Percentiles rank a stretch among this genome's conserved stretches.
phyloP scores from a whole-genome alignment of 169 alveolate species.

The Plasmodium gonderi region DNA sequence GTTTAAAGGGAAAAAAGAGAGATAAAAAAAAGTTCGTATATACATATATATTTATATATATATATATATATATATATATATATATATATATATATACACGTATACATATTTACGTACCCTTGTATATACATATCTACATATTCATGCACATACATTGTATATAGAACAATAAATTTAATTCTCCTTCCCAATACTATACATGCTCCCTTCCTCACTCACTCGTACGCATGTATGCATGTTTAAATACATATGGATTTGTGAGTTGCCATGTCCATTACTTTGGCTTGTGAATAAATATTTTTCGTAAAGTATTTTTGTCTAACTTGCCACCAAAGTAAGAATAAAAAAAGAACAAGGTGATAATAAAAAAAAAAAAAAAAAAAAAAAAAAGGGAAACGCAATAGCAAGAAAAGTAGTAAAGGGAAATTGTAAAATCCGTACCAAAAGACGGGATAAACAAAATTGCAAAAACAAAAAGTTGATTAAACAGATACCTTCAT shows the following conservation, averaged over 20 bases:
- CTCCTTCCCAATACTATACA: too few species aligned
- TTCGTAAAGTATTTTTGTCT: not conserved
- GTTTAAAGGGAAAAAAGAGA: slow-evolving; percentile 3
- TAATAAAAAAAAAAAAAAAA: not conserved
- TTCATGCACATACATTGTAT: not conserved
- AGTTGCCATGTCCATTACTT: not conserved
- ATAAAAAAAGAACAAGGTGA: not conserved
- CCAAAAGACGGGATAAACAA: not conserved
- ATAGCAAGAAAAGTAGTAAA: not conserved
- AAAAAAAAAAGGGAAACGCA: not conserved
- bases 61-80: not conserved
- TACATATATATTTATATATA: not conserved
- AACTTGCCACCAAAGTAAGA: not conserved
- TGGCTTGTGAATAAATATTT: not conserved
- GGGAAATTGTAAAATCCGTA: not conserved
- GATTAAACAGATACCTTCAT: too few species aligned
- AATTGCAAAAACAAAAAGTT: not conserved
- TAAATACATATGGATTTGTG: not conserved
- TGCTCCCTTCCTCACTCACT: too few species aligned
- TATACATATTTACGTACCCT: not conserved
- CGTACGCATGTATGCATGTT: not conserved
- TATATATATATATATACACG: not conserved
- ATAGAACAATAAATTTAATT: not conserved
- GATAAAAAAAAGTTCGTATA: not conserved
- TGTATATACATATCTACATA: not conserved